phyloP scores from a whole-genome alignment of 1,284 basidiomycete genomes.

The Schizopora paradoxa region DNA sequence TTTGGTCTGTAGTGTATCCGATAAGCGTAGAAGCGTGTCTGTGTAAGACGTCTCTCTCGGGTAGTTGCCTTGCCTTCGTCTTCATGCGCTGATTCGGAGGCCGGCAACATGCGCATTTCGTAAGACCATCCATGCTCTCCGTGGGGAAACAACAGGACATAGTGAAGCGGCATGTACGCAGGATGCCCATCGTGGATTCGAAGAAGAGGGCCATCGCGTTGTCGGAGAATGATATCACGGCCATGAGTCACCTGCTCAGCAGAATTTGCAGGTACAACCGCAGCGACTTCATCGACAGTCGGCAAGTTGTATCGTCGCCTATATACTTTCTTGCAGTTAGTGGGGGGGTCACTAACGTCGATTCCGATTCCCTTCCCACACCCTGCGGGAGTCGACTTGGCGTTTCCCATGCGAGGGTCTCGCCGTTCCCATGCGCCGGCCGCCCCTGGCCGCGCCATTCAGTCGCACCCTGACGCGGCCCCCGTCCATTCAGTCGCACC shows the following conservation, averaged over 20 bases:
- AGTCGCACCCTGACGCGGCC: too few relatives aligned
- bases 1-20: slow-evolving; percentile 25
- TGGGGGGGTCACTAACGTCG: too few relatives aligned
- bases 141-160: slow-evolving; percentile 36
- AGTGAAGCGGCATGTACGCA: slow-evolving; percentile 33
- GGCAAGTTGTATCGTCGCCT: slow-evolving; percentile 33
- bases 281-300: slow-evolving; percentile 34
- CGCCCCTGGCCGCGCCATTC: too few relatives aligned
- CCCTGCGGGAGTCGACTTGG: too few relatives aligned
- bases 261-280: slow-evolving; percentile 29
- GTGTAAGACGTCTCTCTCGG: slow-evolving; percentile 25
- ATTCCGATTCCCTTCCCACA: too few relatives aligned
- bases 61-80: not conserved
- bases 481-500: too few relatives aligned
- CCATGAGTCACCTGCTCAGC: slow-evolving; percentile 5
- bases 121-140: slow-evolving; percentile 38
- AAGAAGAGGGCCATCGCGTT: slow-evolving; percentile 22
- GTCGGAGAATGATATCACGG: slow-evolving; percentile 31
- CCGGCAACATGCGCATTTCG: slow-evolving; percentile 19
- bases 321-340: too few relatives aligned
- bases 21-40: slow-evolving; percentile 30
- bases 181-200: slow-evolving; percentile 32
- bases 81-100: not conserved
- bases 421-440: too few relatives aligned
- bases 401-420: too few relatives aligned